Evolutionary conservation across 371 early-diverging fungal genomes (phyloP), one percentile per base, ranked within the genome.

Genomic region (Rhizopus delemar): DNA sequence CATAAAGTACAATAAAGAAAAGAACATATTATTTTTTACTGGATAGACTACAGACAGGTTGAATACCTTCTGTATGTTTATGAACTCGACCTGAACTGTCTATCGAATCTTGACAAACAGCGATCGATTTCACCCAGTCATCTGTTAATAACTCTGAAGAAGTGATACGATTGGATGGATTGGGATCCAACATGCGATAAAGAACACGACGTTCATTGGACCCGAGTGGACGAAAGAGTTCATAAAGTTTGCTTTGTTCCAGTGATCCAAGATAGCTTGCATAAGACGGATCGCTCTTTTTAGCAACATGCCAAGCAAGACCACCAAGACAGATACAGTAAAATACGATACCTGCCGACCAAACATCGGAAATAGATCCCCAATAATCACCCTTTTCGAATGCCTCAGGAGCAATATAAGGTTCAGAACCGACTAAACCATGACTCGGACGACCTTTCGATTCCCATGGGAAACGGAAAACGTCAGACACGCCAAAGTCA

Each of bases 401-500:
- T 62, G 86, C 89, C 78, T 94, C 94, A 2, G 96, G 96, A 2
- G 96, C 90, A 73, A 94, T 95, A 75, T 95, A 96, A 15, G 95
- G 94, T 51, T 87, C 89, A 13, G 91, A 90, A 6, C 96, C 96
- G 48, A 92, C 91, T 50, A 93, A 73, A 16, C 95, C 95, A 51
- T 77, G 79, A 52, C 93, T 93, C 56, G 79, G 71, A 70, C 88
- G 90, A 34, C 84, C 67, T 43, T 71, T 67, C 22, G 75, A 75
- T 68, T 93, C 92, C 88, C 93, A 94, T 41, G 86, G 81, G 56
- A 85, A 89, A 48, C 92, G 81, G 75, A 95, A 96, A 2, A 98
- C 95, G 56, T 93, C 93, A 8, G 95, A 90, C 9, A 95, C 94
- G 39, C 98, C 96, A 86, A 97, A 99, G 75, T 99, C 98, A 16